Percentiles rank a stretch among this genome's conserved stretches.
Conservation (phyloP, 345 rosid genomes). For the Durio zibethinus region DNA sequence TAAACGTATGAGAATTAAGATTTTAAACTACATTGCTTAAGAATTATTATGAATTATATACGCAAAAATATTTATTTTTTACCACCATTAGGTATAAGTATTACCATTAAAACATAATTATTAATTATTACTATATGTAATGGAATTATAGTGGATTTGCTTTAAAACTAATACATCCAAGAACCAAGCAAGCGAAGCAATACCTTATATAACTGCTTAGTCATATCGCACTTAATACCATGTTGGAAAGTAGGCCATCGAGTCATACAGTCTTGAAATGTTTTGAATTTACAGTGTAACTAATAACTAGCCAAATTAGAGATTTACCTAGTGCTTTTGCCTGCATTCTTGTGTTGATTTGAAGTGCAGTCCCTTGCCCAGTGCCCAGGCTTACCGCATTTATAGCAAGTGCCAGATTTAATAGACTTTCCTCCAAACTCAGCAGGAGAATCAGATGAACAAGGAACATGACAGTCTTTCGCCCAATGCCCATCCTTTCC, state of each 20-base stretch:
- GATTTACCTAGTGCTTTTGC: not conserved
- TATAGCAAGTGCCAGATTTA: constrained; percentile 10
- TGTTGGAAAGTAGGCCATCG: not conserved
- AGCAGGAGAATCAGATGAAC: constrained; percentile 2
- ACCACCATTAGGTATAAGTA: too few relatives aligned
- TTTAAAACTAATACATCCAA: too few relatives aligned
- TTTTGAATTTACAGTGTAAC: not conserved
- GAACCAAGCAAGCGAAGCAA: too few relatives aligned
- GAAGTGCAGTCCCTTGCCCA: constrained; percentile 7
- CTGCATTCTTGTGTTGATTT: not conserved
- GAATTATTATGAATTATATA: too few relatives aligned
- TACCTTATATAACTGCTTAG: too few relatives aligned
- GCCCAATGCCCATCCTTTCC: constrained; percentile 6
- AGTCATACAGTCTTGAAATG: not conserved
- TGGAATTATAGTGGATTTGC: too few relatives aligned
- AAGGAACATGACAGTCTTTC: not conserved
- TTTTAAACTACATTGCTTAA: too few relatives aligned
- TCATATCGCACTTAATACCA: too few relatives aligned
- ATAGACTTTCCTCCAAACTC: not conserved
- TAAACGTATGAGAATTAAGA: too few relatives aligned
- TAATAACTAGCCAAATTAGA: not conserved
- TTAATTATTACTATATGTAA: too few relatives aligned
- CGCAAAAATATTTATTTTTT: too few relatives aligned
- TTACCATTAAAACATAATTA: too few relatives aligned
- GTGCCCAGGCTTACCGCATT: not conserved